Base-by-base conservation (phyloP, 1,139 yeast genomes). In the Kodamaea sp. region DNA sequence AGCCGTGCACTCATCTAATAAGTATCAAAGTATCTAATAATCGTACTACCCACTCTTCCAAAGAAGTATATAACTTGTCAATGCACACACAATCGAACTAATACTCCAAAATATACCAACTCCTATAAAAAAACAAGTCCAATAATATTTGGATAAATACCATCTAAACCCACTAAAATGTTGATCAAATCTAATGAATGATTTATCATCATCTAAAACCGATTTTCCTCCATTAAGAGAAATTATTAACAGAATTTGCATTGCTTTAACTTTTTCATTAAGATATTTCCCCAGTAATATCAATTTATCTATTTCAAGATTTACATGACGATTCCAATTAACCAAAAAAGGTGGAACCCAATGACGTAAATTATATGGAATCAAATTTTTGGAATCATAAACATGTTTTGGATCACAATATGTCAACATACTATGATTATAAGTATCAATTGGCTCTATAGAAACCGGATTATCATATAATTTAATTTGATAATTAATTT, bases 101-200 rank as follows among this genome's bases (percentile, higher is more conserved):
- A 66, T 40, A 10, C 44, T 39, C 81, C 85, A 81, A 46, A 81
- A 73, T 1, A 67, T 26, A 0, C 57, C 41, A 1, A 75, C 73
- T 1, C 87, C 88, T 7, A 74, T 29, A 1, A 74, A n/a, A 41
- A 79, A 70, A 36, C 77, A 69, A 0, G 65, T 39, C 10, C 63
- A 52, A 40, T 73, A 75, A 53, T 79, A 75, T 36, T 72, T 64
- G 39, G 71, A 73, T 54, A 84, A 54, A 43, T 78, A 73, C 55
- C 73, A 79, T 28, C 86, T 61, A 35, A 83, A 55, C 0, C 90
- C 90, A 2, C 37, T 42, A 30, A 36, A 44, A 26, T 42, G 45
- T 8, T 40, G 36, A 26, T 35, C 42, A 32, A 48, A 45, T 36
- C 39, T 44, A 22, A 50, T 29, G 22, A 32, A 45, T 7, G 46